These are phyloP conservation scores for Tremella yokohamensis DNA, from an alignment of 768 basidiomycete species.

Conservation along the genomic window DNA sequence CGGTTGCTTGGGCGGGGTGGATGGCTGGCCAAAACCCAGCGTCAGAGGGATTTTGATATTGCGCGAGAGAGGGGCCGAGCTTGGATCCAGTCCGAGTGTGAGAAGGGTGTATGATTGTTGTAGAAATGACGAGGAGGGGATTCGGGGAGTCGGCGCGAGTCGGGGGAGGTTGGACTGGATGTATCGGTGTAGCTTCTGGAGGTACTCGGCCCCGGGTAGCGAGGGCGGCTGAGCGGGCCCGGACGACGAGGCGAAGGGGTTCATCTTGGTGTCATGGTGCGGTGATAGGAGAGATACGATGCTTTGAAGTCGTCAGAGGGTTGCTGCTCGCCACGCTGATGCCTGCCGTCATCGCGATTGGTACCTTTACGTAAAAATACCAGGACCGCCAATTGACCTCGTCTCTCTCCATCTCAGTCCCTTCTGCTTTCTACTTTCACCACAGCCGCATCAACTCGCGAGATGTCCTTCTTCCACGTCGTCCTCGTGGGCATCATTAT, in stretches of 20 bases:
- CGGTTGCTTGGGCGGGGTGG: constrained; percentile 13
- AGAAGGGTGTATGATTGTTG: constrained; percentile 48
- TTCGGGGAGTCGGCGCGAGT: constrained; percentile 27
- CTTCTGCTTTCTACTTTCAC: too few species aligned
- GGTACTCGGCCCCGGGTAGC: constrained; percentile 37
- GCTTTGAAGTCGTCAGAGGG: too few species aligned
- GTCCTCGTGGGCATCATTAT: constrained; percentile 65
- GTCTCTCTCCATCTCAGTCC: too few species aligned
- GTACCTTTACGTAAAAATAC: too few species aligned
- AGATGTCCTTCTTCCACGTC: constrained; percentile 59
- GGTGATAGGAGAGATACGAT: constrained; percentile 1
- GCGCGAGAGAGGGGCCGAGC: constrained; percentile 37
- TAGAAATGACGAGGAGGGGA: constrained; percentile 19
- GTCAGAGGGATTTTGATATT: constrained; percentile 44
- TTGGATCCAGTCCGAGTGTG: constrained; percentile 48
- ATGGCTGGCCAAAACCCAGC: constrained; percentile 39
- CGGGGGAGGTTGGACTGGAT: constrained; percentile 39
- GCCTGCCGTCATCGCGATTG: too few species aligned
- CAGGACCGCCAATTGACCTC: too few species aligned
- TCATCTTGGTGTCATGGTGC: constrained; percentile 14
- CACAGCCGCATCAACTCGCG: too few species aligned
- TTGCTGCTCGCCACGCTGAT: too few species aligned
- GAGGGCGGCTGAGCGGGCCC: constrained; percentile 19
- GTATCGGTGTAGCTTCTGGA: constrained; percentile 44
- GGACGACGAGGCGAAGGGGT: constrained; percentile 17